These are phyloP conservation scores for Chalciporus sp. DNA, from an alignment of 1,284 basidiomycete species.

Conservation along the genomic window DNA sequence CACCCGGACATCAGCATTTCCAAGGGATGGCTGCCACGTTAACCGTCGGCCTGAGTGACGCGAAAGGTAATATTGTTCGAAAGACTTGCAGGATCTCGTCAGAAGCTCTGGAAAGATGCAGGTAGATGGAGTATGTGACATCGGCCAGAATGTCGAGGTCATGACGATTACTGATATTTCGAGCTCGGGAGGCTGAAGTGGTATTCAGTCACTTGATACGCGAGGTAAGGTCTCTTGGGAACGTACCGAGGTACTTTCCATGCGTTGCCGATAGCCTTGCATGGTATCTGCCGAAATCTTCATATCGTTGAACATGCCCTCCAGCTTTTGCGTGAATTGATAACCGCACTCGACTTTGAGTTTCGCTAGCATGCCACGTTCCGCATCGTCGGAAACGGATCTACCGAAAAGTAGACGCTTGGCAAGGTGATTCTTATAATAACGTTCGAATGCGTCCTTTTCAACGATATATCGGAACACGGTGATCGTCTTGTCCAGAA, in stretches of 20 bases:
- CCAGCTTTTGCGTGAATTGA: conserved; percentile 97
- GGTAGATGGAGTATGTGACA: conserved; percentile 59
- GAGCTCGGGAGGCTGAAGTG: conserved; percentile 62
- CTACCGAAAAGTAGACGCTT: conserved; percentile 87
- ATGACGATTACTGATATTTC: conserved; percentile 88
- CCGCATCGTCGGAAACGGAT: conserved; percentile 96
- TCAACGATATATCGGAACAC: conserved; percentile 95
- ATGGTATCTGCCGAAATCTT: conserved; percentile 86
- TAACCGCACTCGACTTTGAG: conserved; percentile 97
- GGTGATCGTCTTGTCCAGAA: conserved; percentile 94
- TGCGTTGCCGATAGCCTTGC: conserved; percentile 68
- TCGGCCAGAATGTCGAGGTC: conserved; percentile 94
- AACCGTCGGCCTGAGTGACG: conserved; percentile 89
- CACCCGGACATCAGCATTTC: conserved; percentile 88
- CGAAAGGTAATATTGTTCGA: conserved; percentile 89
- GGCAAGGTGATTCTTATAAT: conserved; percentile 96
- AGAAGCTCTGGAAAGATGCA: conserved; percentile 75
- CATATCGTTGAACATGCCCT: conserved; percentile 99
- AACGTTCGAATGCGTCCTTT: conserved; percentile 97
- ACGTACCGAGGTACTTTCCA: conserved; percentile 58
- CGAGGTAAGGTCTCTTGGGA: background rate
- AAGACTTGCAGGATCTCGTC: conserved; percentile 68
- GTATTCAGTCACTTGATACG: conserved; percentile 10
- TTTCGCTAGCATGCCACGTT: conserved; percentile 97
- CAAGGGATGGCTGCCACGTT: conserved; percentile 93